A percentile compares a stretch with the other conserved stretches of the same genome.
Conservation (phyloP, 345 rosid species). For the Gossypioides kirkii region DNA sequence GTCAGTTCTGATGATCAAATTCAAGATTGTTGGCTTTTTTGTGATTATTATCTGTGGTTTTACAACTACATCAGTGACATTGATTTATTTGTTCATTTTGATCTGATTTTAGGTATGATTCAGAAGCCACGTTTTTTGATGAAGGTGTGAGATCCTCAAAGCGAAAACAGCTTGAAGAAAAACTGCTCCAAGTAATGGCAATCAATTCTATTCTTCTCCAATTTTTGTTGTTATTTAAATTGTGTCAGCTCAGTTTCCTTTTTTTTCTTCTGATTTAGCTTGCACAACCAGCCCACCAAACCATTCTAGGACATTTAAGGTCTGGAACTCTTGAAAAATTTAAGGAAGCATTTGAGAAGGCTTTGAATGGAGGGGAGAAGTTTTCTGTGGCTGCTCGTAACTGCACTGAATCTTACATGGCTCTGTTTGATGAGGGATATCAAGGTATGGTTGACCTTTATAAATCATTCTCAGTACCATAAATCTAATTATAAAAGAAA, state of each 20-base stretch:
- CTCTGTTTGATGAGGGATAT: conserved; percentile 63
- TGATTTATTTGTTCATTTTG: conserved; percentile 9
- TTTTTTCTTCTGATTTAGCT: conserved; percentile 47
- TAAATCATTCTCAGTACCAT: background rate
- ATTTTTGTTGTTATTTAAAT: background rate
- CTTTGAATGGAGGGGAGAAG: conserved; percentile 72
- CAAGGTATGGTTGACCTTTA: conserved; percentile 41
- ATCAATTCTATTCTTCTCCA: background rate
- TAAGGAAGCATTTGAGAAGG: conserved; percentile 73
- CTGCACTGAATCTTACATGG: conserved; percentile 45
- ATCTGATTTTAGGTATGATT: conserved; percentile 53
- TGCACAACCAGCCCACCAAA: conserved; percentile 79
- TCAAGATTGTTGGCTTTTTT: background rate
- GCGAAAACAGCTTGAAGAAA: conserved; percentile 81
- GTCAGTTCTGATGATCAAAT: background rate
- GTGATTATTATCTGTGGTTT: background rate
- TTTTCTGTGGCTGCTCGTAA: conserved; percentile 56
- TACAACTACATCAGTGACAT: background rate
- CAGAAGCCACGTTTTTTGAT: conserved; percentile 78
- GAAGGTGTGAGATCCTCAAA: conserved; percentile 85
- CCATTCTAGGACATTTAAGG: conserved; percentile 72
- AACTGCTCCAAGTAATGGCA: conserved; percentile 73
- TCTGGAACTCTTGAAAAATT: conserved; percentile 61
- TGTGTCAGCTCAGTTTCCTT: conserved; percentile 17
- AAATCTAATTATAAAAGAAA: background rate